Base-by-base conservation (phyloP, 2,329 filamentous ascomycete genomes). In the Magnaporthiopsis rhizophila region DNA sequence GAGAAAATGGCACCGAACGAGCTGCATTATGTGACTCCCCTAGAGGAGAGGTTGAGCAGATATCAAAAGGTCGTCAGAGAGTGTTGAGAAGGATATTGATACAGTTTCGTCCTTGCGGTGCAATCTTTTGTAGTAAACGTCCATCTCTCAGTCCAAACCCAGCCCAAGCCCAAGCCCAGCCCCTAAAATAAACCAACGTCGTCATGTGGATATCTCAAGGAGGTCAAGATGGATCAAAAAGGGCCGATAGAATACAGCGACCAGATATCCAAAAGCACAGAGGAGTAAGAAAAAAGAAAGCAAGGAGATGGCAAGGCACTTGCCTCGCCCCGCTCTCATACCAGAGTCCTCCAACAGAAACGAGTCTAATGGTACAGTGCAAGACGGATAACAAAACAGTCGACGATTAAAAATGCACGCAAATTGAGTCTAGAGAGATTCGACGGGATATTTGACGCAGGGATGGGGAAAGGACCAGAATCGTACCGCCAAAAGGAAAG, bases 1-100 rank as follows among this genome's bases (percentile, higher is more conserved):
- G n/a, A n/a, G 8, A 53, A 6, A 24, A 24, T 53, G 18, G 21
- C 45, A 45, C n/a, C 45, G n/a, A 53, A 53, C 45, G 45, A 53
- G 13, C 45, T 53, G 45, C 45, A 53, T 53, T 53, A 24, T 53
- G 18, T 50, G 45, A n/a, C 9, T 53, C 45, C n/a, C 45, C 45
- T 21, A 24, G 45, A 53, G n/a, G n/a, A 50, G 21, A 24, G n/a
- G 18, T 53, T 53, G 45, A 53, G 13, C 38, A 45, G 56, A 15
- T 28, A 13, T 32, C 26, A 45, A 53, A 9, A 28, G n/a, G 28
- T n/a, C 24, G 3, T 18, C 8, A 69, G 65, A 38, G 69, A 70
- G 64, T 58, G 69, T 66, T 61, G 57, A 66, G 67, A 69, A 70
- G n/a, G 36, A 45, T 69, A 70, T 63, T 66, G 50, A 64, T 69